Evolutionary conservation across 2,329 filamentous ascomycete genomes (phyloP).

Genomic region (Cordyceps pruinosa): DNA sequence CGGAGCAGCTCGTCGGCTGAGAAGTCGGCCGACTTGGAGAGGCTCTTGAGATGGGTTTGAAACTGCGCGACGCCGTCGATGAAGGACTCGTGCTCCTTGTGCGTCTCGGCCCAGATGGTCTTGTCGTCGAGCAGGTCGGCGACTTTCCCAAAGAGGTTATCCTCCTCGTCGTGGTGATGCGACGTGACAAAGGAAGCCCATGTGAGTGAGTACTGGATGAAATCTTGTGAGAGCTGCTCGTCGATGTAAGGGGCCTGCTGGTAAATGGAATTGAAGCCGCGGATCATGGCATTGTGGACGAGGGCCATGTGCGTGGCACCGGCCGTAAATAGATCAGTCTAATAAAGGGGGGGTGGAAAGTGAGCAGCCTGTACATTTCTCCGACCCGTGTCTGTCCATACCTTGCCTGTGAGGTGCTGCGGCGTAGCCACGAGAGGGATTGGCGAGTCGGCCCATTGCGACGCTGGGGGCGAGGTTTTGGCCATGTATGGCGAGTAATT

Average conservation of each 20-base stretch:
- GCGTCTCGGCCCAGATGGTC: conserved; percentile 43
- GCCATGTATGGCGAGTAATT: conserved; percentile 31
- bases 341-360: background rate
- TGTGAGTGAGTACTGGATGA: conserved; percentile 50
- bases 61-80: conserved; percentile 45
- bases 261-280: conserved; percentile 58
- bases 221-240: conserved; percentile 46
- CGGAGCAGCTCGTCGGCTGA: conserved; percentile 37
- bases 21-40: conserved; percentile 35
- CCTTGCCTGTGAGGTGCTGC: conserved; percentile 45
- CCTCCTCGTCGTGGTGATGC: conserved; percentile 56
- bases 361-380: background rate
- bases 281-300: conserved; percentile 56
- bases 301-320: conserved; percentile 56
- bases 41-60: conserved; percentile 41
- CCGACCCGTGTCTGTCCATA: conserved; percentile 16
- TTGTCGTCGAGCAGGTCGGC: conserved; percentile 44
- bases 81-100: conserved; percentile 49
- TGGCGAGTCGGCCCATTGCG: conserved; percentile 47
- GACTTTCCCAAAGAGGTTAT: conserved; percentile 47
- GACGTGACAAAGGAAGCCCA: conserved; percentile 54
- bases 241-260: conserved; percentile 48
- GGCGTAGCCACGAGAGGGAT: conserved; percentile 49
- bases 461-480: conserved; percentile 25
- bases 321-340: conserved; percentile 52